phyloP scores from a whole-genome alignment of 202 grass and related monocot species.

The Carex arenaria region DNA sequence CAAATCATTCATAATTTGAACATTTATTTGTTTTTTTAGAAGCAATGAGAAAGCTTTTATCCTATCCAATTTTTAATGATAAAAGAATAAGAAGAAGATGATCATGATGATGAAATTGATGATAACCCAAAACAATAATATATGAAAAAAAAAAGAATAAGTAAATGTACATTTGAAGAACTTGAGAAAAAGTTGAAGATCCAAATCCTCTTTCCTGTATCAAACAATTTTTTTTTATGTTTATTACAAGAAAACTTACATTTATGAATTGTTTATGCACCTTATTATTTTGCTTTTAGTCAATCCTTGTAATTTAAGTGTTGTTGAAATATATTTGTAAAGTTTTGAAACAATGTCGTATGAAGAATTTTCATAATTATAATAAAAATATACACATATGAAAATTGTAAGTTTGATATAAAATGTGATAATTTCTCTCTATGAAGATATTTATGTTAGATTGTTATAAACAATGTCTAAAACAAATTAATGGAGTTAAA shows the following conservation, averaged over 20 bases:
- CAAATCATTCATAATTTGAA: not conserved
- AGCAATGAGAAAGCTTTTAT: not conserved
- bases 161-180: not conserved
- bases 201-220: not conserved
- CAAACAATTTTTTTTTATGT: not conserved
- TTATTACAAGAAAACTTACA: not conserved
- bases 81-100: not conserved
- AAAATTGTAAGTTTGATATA: not conserved
- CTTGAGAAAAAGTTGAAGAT: not conserved
- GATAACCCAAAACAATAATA: not conserved
- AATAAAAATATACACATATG: too few relatives aligned
- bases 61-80: not conserved
- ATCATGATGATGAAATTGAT: not conserved
- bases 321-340: not conserved
- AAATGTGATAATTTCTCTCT: not conserved
- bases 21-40: not conserved
- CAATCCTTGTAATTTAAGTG: not conserved
- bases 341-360: not conserved
- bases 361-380: not conserved
- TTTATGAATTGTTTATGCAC: not conserved
- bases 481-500: not conserved
- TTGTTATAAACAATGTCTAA: too few relatives aligned
- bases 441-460: too few relatives aligned
- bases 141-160: not conserved
- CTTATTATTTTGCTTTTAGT: not conserved